These are phyloP conservation scores for Immersiporthe knoxdaviesiana DNA, from an alignment of 2,329 filamentous ascomycete species.

Conservation along the genomic window DNA sequence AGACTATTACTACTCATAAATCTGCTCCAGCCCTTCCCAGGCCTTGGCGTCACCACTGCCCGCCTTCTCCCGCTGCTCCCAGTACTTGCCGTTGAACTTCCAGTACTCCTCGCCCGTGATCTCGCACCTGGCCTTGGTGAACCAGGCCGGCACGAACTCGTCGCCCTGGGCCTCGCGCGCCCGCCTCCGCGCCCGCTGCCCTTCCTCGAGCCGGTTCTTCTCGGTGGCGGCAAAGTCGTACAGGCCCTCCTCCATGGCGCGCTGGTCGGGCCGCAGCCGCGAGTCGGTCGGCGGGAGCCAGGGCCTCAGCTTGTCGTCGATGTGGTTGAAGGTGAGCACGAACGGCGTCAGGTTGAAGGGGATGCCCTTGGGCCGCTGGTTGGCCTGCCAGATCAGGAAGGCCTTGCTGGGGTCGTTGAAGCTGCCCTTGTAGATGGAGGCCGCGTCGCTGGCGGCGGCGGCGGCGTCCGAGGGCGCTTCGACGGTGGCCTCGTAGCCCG, in stretches of 20 bases:
- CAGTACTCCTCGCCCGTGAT: constrained; percentile 89
- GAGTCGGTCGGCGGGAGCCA: constrained; percentile 92
- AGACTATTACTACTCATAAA: constrained; percentile 53
- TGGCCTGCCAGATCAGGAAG: constrained; percentile 91
- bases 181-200: constrained; percentile 76
- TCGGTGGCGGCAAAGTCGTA: constrained; percentile 92
- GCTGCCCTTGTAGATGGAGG: constrained; percentile 49
- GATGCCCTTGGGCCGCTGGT: constrained; percentile 78
- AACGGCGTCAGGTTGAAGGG: constrained; percentile 97
- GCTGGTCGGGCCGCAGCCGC: constrained; percentile 87
- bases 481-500: constrained; percentile 80
- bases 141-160: constrained; percentile 86
- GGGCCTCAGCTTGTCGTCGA: constrained; percentile 78
- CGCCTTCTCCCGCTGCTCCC: constrained; percentile 71
- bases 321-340: constrained; percentile 89
- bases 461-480: constrained; percentile 56
- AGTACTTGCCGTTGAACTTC: constrained; percentile 88
- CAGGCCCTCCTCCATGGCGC: constrained; percentile 98
- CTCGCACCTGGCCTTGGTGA: constrained; percentile 71
- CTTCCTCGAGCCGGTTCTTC: constrained; percentile 94
- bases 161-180: constrained; percentile 77
- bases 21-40: constrained; percentile 77
- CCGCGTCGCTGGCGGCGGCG: constrained; percentile 37
- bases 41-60: constrained; percentile 59
- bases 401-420: constrained; percentile 70